Evolutionary conservation across 352 stramenopile genomes (phyloP).

Genomic region (Phytophthora aleatoria): DNA sequence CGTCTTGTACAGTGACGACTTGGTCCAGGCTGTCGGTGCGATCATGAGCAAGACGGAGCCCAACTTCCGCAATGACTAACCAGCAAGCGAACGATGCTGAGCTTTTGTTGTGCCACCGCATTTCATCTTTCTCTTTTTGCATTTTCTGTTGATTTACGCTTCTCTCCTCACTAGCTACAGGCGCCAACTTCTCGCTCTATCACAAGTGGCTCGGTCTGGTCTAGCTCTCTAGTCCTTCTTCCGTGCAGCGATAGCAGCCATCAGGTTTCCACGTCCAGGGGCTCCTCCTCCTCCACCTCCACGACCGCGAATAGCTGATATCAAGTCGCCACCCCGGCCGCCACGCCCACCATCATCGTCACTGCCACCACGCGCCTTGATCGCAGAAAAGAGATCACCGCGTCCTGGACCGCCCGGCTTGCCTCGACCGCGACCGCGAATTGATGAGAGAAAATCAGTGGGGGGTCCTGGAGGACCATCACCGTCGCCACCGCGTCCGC

Average conservation of each 20-base stretch:
- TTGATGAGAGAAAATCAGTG: slow-evolving; percentile 58
- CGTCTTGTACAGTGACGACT: slow-evolving; percentile 85
- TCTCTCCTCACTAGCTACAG: slow-evolving; percentile 26
- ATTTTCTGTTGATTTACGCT: slow-evolving; percentile 26
- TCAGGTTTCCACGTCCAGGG: slow-evolving; percentile 47
- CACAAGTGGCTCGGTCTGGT: slow-evolving; percentile 21
- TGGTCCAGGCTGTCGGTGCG: slow-evolving; percentile 73
- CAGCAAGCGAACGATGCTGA: background rate
- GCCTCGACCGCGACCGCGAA: slow-evolving; percentile 56
- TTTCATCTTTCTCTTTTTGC: slow-evolving; percentile 27
- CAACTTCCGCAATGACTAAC: slow-evolving; percentile 72
- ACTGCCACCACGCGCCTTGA: slow-evolving; percentile 48
- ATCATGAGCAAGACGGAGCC: slow-evolving; percentile 72
- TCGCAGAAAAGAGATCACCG: slow-evolving; percentile 70
- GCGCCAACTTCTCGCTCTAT: slow-evolving; percentile 26
- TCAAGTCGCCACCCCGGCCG: slow-evolving; percentile 50
- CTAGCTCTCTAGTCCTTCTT: slow-evolving; percentile 56
- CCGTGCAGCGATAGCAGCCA: slow-evolving; percentile 63
- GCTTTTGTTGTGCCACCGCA: background rate
- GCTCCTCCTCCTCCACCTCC: slow-evolving; percentile 33
- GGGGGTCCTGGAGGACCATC: slow-evolving; percentile 43
- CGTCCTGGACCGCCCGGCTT: slow-evolving; percentile 49
- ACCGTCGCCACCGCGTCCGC: slow-evolving; percentile 51
- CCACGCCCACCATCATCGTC: slow-evolving; percentile 32
- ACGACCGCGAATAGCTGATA: slow-evolving; percentile 61